Conservation (phyloP, 2,329 filamentous ascomycete species). For the Sporothrix variecibatus region DNA sequence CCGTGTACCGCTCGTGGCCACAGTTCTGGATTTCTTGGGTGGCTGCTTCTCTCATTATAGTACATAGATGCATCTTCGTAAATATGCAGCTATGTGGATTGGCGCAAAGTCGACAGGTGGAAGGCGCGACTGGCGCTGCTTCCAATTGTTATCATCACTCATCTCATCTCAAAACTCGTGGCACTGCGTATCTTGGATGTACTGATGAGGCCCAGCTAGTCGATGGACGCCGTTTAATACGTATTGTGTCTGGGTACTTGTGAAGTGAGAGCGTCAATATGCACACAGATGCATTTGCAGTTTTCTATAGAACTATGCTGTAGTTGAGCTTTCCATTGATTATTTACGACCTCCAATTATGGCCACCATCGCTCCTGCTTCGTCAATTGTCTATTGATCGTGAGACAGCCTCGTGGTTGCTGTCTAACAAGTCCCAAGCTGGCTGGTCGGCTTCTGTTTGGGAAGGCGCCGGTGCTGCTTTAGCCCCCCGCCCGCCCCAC, state of each 20-base stretch:
- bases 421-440: not conserved
- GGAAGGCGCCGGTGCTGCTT: not conserved
- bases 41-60: not conserved
- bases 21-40: not conserved
- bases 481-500: constrained; percentile 11
- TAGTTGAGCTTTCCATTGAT: not conserved
- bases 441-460: not conserved
- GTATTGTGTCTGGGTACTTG: not conserved
- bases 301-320: not conserved
- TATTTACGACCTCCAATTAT: not conserved
- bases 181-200: not conserved
- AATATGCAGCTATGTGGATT: not conserved
- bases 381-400: not conserved
- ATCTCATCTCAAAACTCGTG: not conserved
- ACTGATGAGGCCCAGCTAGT: not conserved
- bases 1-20: not conserved
- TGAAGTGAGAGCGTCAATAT: not conserved
- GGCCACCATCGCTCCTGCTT: not conserved
- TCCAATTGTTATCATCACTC: not conserved
- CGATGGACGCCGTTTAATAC: not conserved
- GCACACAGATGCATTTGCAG: not conserved
- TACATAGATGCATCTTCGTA: not conserved
- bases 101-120: not conserved
- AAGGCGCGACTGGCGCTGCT: not conserved
- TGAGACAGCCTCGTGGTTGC: not conserved